Evolutionary conservation across 495 filamentous ascomycete genomes (phyloP), one percentile per base, ranked within the genome.

Genomic region (Copromyces sp.): DNA sequence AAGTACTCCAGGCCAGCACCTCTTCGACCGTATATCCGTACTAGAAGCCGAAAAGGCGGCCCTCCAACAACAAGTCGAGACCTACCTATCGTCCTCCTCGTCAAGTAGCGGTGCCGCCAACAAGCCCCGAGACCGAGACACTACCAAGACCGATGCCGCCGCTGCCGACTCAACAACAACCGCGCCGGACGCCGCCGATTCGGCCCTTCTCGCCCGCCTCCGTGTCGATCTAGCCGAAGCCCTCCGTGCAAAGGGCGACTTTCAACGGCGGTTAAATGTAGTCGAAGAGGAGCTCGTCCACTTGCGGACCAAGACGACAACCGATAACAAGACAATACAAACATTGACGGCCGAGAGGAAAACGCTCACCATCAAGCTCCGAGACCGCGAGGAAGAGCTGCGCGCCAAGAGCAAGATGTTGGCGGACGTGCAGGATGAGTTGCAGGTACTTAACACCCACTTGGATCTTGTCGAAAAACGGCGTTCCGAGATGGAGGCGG

Each of bases 361-460:
- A 29, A 80, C 82, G 6, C 79, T 96, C 17, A 80, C 85, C 68
- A 83, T 88, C 40, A 89, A 89, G 72, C 81, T 95, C 20, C 90
- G 86, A 59, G 95, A 97, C 79, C 84, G 92, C 20, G 93, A 97
- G 72, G 93, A 96, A 73, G 95, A 98, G 84, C 80, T 97, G 20
- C 86, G 84, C 72, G 93, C 86, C 32, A 98, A 98, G 83, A 89
- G 87, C 9, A 93, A 93, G 78, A 82, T 96, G 73, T 82, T 97
- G 3, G 91, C 93, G 88, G 89, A 94, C 76, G 90, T 96, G 72
- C 95, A 98, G 81, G 94, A 97, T 81, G 95, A 98, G 77, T 88
- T 95, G 74, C 87, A 94, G 45, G 89, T 93, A 3, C 81, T 97
- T 68, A 93, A 93, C 73, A 87, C 98, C 74, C 91, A 98, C 81